Percentiles rank a stretch among this genome's conserved stretches.
Conservation (phyloP, 164 flowering plant genomes). For the Sextonia rubra region DNA sequence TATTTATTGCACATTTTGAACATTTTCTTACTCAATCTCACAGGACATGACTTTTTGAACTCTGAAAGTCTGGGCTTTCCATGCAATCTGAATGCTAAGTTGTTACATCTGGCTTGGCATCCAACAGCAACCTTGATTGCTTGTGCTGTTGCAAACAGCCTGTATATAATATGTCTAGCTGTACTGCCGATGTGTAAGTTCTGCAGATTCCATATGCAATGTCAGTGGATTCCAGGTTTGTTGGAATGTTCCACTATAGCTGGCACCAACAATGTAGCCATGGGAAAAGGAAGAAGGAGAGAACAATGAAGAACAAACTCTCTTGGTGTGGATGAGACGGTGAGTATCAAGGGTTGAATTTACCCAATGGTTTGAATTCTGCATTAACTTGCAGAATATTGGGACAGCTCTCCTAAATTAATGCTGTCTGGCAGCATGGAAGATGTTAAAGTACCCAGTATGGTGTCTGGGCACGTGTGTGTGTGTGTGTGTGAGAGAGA, state of each 20-base stretch:
- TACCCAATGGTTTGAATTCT: background rate
- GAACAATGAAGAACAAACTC: background rate
- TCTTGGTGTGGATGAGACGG: background rate
- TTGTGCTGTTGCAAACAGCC: slow-evolving; percentile 58
- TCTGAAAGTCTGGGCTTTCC: slow-evolving; percentile 25
- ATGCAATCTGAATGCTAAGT: slow-evolving; percentile 45
- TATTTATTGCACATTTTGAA: background rate
- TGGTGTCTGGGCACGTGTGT: background rate
- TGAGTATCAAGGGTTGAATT: background rate
- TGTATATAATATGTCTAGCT: slow-evolving; percentile 50
- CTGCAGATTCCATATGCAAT: background rate
- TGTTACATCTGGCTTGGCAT: slow-evolving; percentile 80
- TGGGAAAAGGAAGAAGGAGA: background rate
- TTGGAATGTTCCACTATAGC: too few species aligned
- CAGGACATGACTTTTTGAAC: slow-evolving; percentile 42
- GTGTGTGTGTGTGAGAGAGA: background rate
- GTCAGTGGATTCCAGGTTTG: background rate
- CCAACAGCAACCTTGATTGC: slow-evolving; percentile 60
- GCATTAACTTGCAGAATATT: background rate
- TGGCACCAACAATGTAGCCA: background rate
- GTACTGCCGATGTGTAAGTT: background rate
- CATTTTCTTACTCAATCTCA: background rate
- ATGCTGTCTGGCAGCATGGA: background rate
- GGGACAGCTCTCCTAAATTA: background rate
- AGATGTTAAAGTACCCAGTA: background rate